Percentiles rank a stretch among this genome's conserved stretches.
phyloP scores from a whole-genome alignment of 1,284 basidiomycete species.

The Mycena citricolor region DNA sequence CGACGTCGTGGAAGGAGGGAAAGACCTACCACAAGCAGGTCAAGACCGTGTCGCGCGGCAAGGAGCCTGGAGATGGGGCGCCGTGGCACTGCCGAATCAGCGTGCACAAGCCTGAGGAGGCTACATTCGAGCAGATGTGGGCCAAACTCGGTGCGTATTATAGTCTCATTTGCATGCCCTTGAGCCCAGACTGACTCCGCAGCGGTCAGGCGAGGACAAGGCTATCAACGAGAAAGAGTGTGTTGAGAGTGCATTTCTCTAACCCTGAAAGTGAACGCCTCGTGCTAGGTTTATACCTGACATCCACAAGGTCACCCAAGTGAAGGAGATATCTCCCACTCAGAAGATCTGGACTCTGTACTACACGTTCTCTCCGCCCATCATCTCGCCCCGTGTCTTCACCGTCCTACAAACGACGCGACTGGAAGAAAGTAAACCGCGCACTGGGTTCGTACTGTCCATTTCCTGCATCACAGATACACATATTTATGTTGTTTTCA shows the following conservation, averaged over 20 bases:
- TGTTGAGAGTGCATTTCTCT: conserved; percentile 24
- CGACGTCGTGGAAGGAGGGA: conserved; percentile 61
- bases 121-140: conserved; percentile 73
- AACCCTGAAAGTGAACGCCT: conserved; percentile 32
- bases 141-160: conserved; percentile 45
- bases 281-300: conserved; percentile 58
- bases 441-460: conserved; percentile 51
- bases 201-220: conserved; percentile 47
- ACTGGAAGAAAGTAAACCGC: conserved; percentile 46
- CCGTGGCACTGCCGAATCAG: conserved; percentile 69
- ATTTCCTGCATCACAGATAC: background rate
- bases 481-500: conserved; percentile 27
- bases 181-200: conserved; percentile 39
- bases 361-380: conserved; percentile 64
- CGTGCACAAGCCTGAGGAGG: conserved; percentile 61
- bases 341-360: conserved; percentile 70
- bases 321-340: conserved; percentile 62
- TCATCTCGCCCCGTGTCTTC: conserved; percentile 72
- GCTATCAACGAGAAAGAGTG: conserved; percentile 68
- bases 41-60: conserved; percentile 52
- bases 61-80: conserved; percentile 52
- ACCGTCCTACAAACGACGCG: conserved; percentile 68
- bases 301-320: conserved; percentile 59
- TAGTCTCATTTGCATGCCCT: conserved; percentile 59
- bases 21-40: conserved; percentile 60